Percentiles rank a stretch among this genome's conserved stretches.
These are phyloP conservation scores for Coemansia furcata DNA, from an alignment of 192 early-diverging fungal species.

Conservation along the genomic window DNA sequence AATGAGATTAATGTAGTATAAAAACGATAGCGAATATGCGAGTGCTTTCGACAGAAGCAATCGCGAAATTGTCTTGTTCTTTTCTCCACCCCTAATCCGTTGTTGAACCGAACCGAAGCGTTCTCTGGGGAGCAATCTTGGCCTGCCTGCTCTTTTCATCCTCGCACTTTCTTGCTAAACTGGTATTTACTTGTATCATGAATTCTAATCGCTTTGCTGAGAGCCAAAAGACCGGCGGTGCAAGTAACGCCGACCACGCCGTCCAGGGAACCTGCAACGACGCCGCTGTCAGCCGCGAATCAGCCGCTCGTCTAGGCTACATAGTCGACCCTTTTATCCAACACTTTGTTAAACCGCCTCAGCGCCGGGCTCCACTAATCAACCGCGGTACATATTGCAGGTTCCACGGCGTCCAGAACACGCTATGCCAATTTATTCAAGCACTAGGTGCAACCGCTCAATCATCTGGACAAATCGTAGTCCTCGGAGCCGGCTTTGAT, in stretches of 20 bases:
- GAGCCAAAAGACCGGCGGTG: constrained; percentile 4
- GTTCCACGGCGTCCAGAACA: constrained; percentile 61
- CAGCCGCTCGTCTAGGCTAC: constrained; percentile 80
- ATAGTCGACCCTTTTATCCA: constrained; percentile 78
- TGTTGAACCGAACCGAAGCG: background rate
- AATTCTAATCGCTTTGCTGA: background rate
- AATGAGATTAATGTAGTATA: no score
- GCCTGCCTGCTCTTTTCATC: background rate
- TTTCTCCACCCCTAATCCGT: background rate
- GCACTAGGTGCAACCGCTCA: background rate
- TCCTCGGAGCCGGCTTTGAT: constrained; percentile 89
- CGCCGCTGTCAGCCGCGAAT: constrained; percentile 81
- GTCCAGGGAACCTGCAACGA: constrained; percentile 90
- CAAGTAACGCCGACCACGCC: constrained; percentile 63
- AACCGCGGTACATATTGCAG: constrained; percentile 91
- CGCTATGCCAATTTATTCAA: constrained; percentile 64
- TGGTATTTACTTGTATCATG: background rate
- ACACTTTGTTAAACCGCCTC: constrained; percentile 73
- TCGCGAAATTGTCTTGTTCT: background rate
- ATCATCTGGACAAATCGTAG: constrained; percentile 63
- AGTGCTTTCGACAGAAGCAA: no score
- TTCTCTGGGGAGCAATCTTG: background rate
- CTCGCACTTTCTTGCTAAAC: background rate
- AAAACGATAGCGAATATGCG: background rate
- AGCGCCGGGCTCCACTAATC: constrained; percentile 82